Base-by-base conservation (phyloP, 2,329 filamentous ascomycete species). In the Rutstroemia sp. region DNA sequence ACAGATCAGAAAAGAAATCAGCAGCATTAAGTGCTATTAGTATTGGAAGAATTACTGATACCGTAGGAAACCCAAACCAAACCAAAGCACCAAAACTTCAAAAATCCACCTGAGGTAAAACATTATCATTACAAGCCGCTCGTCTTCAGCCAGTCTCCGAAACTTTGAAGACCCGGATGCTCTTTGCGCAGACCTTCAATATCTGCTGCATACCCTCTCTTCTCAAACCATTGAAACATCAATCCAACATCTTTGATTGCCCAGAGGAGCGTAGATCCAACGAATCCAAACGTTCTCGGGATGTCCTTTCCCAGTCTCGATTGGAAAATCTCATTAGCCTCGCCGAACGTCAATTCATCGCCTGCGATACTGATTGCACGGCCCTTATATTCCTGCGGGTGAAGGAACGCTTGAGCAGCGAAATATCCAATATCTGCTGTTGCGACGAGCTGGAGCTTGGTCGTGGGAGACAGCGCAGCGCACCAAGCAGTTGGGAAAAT, bases 361-460 rank as follows among this genome's bases (percentile, higher is more conserved):
- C 76, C 74, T 0, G 75, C 75, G 4, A 78, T 62, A 10, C 70
- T 72, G 8, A 78, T 65, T 8, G 72, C 70, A 25, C 64, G 65
- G 25, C 67, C 65, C 27, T 70, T 63, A 65, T 71, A 78, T 16
- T 63, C 56, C 12, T 70, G 65, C 0, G 73, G 71, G 2, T 73
- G 58, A 4, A 65, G 48, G 52, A 79, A 75, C 0, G 73, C 74
- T 61, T 74, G 67, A 17, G 72, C 73, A 5, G 71, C 76, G 55
- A 76, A 76, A 17, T 71, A 63, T 1, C 77, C 76, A 56, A 79
- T 76, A 54, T 78, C 76, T 7, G 58, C 65, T 1, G 68, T 70
- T 1, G 74, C 70, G 9, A 78, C 65, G 62, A 73, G 70, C 56
- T 77, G 75, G 50, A 76, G 57, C 6, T 67, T 63, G 59, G 70